Evolutionary conservation across 495 filamentous ascomycete genomes (phyloP).

Genomic region (Podospora comata): DNA sequence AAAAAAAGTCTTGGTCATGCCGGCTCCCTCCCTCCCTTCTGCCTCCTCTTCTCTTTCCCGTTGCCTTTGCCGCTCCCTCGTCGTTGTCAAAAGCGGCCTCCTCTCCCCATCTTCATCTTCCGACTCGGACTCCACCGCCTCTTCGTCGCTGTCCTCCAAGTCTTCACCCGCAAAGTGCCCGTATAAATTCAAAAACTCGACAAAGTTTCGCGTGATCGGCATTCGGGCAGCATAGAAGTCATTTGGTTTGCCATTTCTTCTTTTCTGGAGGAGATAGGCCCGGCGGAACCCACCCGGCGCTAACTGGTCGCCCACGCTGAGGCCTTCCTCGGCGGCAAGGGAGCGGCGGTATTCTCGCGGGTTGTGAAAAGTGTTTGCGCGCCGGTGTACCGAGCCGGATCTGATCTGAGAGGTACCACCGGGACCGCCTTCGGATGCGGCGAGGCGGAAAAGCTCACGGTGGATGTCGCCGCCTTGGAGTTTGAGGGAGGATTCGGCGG

Average conservation of each 20-base stretch:
- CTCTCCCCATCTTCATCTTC: slow-evolving; percentile 46
- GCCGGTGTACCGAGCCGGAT: slow-evolving; percentile 33
- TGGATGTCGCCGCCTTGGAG: slow-evolving; percentile 68
- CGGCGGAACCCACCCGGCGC: slow-evolving; percentile 61
- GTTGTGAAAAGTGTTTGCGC: slow-evolving; percentile 58
- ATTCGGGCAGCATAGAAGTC: slow-evolving; percentile 40
- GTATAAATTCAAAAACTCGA: slow-evolving; percentile 67
- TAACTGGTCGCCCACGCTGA: slow-evolving; percentile 51
- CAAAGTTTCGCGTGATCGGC: slow-evolving; percentile 61
- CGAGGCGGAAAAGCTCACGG: slow-evolving; percentile 63
- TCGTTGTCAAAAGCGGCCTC: slow-evolving; percentile 54
- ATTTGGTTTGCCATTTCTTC: slow-evolving; percentile 29
- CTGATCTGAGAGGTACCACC: slow-evolving; percentile 15
- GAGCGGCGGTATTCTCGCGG: slow-evolving; percentile 40
- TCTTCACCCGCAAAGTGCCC: slow-evolving; percentile 71
- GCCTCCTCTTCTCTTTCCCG: neutral
- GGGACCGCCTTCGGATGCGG: slow-evolving; percentile 47
- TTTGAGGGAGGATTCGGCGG: slow-evolving; percentile 53
- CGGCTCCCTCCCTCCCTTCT: slow-evolving; percentile 46
- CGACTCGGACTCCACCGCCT: slow-evolving; percentile 46
- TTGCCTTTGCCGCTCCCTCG: slow-evolving; percentile 37
- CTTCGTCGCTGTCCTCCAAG: slow-evolving; percentile 61
- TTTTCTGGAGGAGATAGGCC: slow-evolving; percentile 51
- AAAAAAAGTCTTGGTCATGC: slow-evolving; percentile 63
- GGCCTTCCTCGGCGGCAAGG: slow-evolving; percentile 27